These are phyloP conservation scores for Mucor sp. DNA, from an alignment of 371 early-diverging fungal species.

Conservation along the genomic window DNA sequence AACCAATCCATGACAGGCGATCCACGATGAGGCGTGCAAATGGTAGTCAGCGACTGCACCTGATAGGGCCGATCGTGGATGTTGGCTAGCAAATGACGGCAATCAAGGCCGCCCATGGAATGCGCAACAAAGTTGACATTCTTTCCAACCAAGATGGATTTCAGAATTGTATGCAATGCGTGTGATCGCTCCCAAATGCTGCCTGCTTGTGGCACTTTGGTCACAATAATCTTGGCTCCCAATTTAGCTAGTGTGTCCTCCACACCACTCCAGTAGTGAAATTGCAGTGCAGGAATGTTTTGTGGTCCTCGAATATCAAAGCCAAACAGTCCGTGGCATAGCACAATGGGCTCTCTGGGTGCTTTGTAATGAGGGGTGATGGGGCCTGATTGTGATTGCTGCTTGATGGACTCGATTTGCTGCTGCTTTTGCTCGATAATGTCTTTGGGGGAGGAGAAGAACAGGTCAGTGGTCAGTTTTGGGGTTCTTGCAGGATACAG, in stretches of 20 bases:
- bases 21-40: conserved; percentile 94
- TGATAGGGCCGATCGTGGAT: conserved; percentile 62
- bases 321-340: conserved; percentile 92
- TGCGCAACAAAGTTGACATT: conserved; percentile 87
- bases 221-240: conserved; percentile 84
- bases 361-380: conserved; percentile 68
- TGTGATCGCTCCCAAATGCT: conserved; percentile 81
- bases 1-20: conserved; percentile 92
- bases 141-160: conserved; percentile 51
- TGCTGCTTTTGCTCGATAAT: conserved; percentile 1
- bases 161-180: conserved; percentile 71
- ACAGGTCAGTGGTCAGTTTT: conserved; percentile 8
- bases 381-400: conserved; percentile 34
- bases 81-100: conserved; percentile 82
- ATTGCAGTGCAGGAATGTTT: conserved; percentile 77
- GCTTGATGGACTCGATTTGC: conserved; percentile 4
- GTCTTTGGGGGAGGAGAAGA: conserved; percentile 11
- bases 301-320: conserved; percentile 83
- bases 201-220: conserved; percentile 81
- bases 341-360: conserved; percentile 82
- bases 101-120: conserved; percentile 95
- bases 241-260: conserved; percentile 76
- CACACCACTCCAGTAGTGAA: conserved; percentile 92
- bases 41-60: conserved; percentile 80
- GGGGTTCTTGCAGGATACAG: conserved; percentile 20